phyloP scores from a whole-genome alignment of 2,329 filamentous ascomycete species.

The Penicillium aurantiogriseum region DNA sequence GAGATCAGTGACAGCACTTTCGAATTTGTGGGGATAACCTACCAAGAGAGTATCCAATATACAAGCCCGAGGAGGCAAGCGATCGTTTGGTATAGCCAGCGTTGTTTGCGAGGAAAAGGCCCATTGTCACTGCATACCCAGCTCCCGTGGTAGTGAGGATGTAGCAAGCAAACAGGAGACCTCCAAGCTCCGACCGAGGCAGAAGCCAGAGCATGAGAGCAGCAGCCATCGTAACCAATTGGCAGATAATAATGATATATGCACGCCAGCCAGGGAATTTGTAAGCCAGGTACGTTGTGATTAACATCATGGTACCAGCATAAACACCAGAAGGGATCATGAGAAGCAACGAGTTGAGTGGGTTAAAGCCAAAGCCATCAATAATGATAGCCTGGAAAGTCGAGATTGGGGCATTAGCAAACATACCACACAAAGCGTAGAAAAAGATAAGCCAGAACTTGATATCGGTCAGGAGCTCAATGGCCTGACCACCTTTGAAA shows the following conservation, averaged over 20 bases:
- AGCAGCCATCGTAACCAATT: background rate
- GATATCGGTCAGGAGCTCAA: constrained; percentile 9
- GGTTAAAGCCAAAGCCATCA: constrained; percentile 46
- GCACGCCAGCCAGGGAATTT: constrained; percentile 22
- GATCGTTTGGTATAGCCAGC: background rate
- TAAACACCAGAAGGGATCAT: constrained; percentile 43
- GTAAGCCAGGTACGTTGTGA: constrained; percentile 44
- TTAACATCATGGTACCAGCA: constrained; percentile 40
- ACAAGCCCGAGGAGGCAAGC: background rate
- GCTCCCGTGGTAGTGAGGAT: background rate
- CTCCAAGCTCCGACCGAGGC: background rate
- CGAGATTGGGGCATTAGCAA: constrained; percentile 48
- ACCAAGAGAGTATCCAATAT: constrained; percentile 1
- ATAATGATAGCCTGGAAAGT: constrained; percentile 50
- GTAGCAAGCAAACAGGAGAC: background rate
- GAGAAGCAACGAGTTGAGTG: constrained; percentile 46
- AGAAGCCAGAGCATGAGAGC: background rate
- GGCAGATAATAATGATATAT: background rate
- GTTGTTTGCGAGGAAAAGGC: background rate
- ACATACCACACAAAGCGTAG: constrained; percentile 43
- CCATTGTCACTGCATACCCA: background rate
- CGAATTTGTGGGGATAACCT: background rate
- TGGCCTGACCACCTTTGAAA: constrained; percentile 46
- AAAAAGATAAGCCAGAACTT: constrained; percentile 28
- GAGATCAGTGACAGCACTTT: background rate